Conservation (phyloP, 768 basidiomycete species). For the Mycena galopus region DNA sequence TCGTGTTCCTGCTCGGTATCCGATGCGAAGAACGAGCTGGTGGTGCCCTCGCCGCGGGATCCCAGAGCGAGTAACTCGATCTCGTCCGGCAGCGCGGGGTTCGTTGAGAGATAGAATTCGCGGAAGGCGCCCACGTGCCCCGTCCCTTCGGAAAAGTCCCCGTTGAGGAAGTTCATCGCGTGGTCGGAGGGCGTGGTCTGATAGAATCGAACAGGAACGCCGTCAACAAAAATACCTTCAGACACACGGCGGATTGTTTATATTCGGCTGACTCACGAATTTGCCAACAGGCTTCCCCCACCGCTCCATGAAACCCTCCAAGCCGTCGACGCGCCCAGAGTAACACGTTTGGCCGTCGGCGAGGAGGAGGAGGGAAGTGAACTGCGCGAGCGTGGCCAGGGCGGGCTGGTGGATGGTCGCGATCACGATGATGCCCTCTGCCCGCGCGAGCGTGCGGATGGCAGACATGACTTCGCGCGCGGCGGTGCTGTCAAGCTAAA, state of each 20-base stretch:
- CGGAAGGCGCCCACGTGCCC: conserved; percentile 47
- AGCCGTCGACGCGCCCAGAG: conserved; percentile 56
- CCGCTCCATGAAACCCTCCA: conserved; percentile 54
- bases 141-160: conserved; percentile 52
- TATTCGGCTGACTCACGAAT: conserved; percentile 53
- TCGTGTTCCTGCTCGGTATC: neutral
- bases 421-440: conserved; percentile 68
- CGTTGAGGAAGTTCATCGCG: conserved; percentile 69
- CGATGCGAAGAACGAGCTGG: neutral
- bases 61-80: conserved; percentile 13
- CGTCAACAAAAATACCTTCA: conserved; percentile 42
- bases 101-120: conserved; percentile 49
- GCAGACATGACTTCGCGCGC: conserved; percentile 58
- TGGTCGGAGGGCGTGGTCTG: conserved; percentile 71
- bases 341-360: conserved; percentile 63
- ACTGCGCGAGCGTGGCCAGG: conserved; percentile 69
- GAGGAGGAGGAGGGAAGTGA: conserved; percentile 71
- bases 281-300: conserved; percentile 55
- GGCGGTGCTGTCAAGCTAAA: conserved; percentile 62
- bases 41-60: neutral
- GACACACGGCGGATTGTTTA: neutral
- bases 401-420: conserved; percentile 79
- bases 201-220: neutral
- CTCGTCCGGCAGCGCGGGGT: neutral
- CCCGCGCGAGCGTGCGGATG: conserved; percentile 57